phyloP scores from a whole-genome alignment of 805 yeast genomes.

The Lipomyces anomalus region DNA sequence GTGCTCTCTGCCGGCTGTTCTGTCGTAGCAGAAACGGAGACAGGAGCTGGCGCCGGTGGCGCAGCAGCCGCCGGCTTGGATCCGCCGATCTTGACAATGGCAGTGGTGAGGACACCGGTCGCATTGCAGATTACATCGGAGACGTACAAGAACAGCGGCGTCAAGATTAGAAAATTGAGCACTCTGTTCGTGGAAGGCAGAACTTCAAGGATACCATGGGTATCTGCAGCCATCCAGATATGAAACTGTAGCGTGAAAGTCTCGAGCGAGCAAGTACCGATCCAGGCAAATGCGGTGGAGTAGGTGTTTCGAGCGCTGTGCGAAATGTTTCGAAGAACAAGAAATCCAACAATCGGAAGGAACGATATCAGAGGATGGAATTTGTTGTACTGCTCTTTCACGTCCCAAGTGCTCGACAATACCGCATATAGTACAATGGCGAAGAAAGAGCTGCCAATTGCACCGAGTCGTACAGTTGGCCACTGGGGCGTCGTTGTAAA shows the following conservation, averaged over 20 bases:
- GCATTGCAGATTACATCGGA: slow-evolving; percentile 18
- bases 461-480: slow-evolving; percentile 15
- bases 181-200: slow-evolving; percentile 3
- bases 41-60: slow-evolving; percentile 2
- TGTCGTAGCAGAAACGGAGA: neutral
- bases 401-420: slow-evolving; percentile 8
- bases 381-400: slow-evolving; percentile 21
- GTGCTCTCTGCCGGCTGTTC: neutral
- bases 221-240: slow-evolving; percentile 29
- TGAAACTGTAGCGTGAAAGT: slow-evolving; percentile 28
- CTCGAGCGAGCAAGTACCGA: slow-evolving; percentile 27
- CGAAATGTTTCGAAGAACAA: slow-evolving; percentile 23
- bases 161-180: slow-evolving; percentile 13
- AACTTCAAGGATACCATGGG: slow-evolving; percentile 21
- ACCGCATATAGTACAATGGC: slow-evolving; percentile 13
- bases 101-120: slow-evolving; percentile 18
- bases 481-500: slow-evolving; percentile 13
- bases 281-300: slow-evolving; percentile 25
- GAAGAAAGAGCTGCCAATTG: slow-evolving; percentile 12
- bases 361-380: slow-evolving; percentile 19
- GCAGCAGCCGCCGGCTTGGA: slow-evolving; percentile 9
- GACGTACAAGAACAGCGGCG: slow-evolving; percentile 20
- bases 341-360: slow-evolving; percentile 22
- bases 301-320: slow-evolving; percentile 18
- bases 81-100: slow-evolving; percentile 15